Percentiles rank a stretch among this genome's conserved stretches.
These are phyloP conservation scores for Casuarina glauca DNA, from an alignment of 306 rosid species.

Conservation along the genomic window DNA sequence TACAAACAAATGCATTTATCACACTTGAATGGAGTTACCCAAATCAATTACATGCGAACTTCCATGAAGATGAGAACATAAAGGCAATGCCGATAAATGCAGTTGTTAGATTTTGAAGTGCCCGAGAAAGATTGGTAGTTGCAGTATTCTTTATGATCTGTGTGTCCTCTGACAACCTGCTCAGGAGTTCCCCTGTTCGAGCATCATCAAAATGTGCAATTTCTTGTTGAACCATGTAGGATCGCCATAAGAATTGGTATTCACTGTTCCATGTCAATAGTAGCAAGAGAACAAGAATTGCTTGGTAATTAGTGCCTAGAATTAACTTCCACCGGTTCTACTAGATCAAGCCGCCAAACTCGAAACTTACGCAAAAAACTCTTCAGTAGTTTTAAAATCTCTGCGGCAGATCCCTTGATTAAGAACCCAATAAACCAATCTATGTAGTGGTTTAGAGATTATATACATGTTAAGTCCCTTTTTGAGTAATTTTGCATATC, in stretches of 20 bases:
- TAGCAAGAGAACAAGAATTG: background rate
- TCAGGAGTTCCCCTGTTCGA: conserved; percentile 53
- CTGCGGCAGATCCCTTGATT: background rate
- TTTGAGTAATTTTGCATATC: background rate
- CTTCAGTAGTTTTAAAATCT: background rate
- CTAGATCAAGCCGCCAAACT: background rate
- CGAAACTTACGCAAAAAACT: background rate
- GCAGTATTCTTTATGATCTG: conserved; percentile 53
- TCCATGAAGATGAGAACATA: conserved; percentile 50
- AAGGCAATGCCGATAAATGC: conserved; percentile 46
- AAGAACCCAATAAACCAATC: background rate
- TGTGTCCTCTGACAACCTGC: conserved; percentile 53
- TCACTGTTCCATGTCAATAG: background rate
- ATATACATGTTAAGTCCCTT: background rate
- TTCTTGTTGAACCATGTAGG: conserved; percentile 32
- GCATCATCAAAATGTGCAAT: conserved; percentile 48
- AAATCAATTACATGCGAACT: conserved; percentile 38
- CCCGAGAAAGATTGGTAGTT: conserved; percentile 50
- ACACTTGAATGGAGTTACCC: too few relatives aligned
- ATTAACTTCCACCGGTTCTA: background rate
- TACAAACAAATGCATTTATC: too few relatives aligned
- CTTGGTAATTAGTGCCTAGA: background rate
- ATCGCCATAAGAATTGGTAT: conserved; percentile 5
- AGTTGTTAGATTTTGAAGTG: conserved; percentile 44
- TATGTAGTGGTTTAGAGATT: background rate